Conservation (phyloP, 2,329 filamentous ascomycete genomes). For the Sclerotinia minor region DNA sequence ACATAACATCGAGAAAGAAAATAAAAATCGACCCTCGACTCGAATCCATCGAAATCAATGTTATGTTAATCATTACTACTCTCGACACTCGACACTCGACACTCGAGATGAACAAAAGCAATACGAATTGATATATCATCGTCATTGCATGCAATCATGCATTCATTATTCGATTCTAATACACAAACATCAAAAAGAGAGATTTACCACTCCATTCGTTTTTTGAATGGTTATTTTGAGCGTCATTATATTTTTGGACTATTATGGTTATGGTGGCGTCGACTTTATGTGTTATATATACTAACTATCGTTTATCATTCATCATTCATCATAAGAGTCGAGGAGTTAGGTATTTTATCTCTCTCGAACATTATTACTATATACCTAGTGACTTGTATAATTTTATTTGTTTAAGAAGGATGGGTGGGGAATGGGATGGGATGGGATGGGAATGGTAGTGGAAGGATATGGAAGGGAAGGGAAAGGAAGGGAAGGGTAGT, state of each 20-base stretch:
- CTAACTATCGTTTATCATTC: not conserved
- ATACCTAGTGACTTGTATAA: conserved; percentile 16
- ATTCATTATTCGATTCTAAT: conserved; percentile 11
- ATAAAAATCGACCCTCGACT: not conserved
- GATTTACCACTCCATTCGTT: not conserved
- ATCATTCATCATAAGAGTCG: too few relatives aligned
- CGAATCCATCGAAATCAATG: not conserved
- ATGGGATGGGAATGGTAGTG: too few relatives aligned
- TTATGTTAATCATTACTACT: not conserved
- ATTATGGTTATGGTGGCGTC: too few relatives aligned
- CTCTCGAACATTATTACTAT: too few relatives aligned
- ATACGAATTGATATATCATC: not conserved
- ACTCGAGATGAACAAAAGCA: not conserved
- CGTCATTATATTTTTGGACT: too few relatives aligned
- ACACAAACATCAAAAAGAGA: too few relatives aligned
- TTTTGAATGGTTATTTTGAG: not conserved
- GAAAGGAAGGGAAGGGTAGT: too few relatives aligned
- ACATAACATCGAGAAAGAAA: not conserved
- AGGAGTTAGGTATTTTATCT: conserved; percentile 1
- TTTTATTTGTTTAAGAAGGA: conserved; percentile 24
- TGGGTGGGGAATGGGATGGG: not conserved
- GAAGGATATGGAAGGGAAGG: not conserved
- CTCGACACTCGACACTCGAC: too few relatives aligned
- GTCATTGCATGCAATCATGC: not conserved
- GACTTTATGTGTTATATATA: conserved; percentile 2